Base-by-base conservation (phyloP, 2,329 filamentous ascomycete species). In the Aureobasidium sp. region DNA sequence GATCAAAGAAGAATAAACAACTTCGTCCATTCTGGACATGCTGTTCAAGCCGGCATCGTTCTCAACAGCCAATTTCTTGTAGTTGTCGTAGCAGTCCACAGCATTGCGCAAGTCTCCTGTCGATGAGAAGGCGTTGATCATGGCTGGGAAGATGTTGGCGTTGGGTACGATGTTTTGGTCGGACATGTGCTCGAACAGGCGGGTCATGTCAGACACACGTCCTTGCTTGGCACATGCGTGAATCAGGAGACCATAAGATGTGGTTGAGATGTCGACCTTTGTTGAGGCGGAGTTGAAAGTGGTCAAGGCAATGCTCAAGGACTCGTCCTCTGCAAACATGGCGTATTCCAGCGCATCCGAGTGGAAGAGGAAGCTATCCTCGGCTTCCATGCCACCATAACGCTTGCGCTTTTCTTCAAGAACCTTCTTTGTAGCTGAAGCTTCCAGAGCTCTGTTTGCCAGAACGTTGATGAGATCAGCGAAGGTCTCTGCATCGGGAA, bases 81-180 rank as follows among this genome's bases (percentile, higher is more conserved):
- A 97, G 75, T 96, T 90, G 66, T 95, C 93, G 77, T 97, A 99
- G 75, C 91, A 91, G 73, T 96, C 91, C 7, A 97, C 90, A 25
- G 92, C 94, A 67, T 89, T 95, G 68, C 86, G 81, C 48, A 97
- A 78, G 71, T 97, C 91, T 54, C 91, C 89, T 11, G 83, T 83
- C 45, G 83, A 83, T 63, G 90, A 90, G 71, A 96, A 97, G 0
- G 92, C 91, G n/a, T 89, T 86, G 72, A 99, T 97, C 90, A 99
- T 96, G 21, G 87, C 83, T 1, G 91, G 89, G 76, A 96, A 97
- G 58, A 93, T 90, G 49, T 88, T 85, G 5, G 91, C 87, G 62
- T 88, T 86, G 0, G 93, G 90, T 16, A 84, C 82, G 25, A 90
- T 83, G 61, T 86, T 86, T 67, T 83, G 86, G 39, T 82, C 78